Evolutionary conservation across 1,139 yeast genomes (phyloP), one percentile per base, ranked within the genome.

Genomic region (Yamadazyma triangularis): DNA sequence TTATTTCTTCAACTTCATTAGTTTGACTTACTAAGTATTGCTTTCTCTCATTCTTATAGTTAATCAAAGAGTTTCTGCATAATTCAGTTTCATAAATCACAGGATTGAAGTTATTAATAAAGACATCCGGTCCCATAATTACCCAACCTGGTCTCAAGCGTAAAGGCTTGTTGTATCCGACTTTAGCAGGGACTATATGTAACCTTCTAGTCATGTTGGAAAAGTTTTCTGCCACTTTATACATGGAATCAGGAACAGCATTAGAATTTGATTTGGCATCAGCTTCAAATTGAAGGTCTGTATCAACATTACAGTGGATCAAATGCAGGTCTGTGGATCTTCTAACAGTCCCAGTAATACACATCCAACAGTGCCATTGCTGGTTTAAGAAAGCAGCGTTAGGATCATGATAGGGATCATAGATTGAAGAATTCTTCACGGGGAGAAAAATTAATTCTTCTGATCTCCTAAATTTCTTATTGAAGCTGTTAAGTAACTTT

Each of bases 301-400:
- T 88, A 50, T 89, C 95, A 23, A 88, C 77, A 50, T 89, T 89
- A 58, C 97, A 89, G 51, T 89, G 94, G 40, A 89, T 88, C 41
- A 89, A 65, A 51, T 86, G 88, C 16, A 73, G 73, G 56, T 89
- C 96, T 0, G 81, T 78, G 1, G 94, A 77, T 45, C 96, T 71
- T 48, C 96, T 68, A 9, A 89, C 89, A 0, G 96, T 89, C 4
- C 96, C 96, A 3, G 95, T 88, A 34, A 89, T 83, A 44, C 96
- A 91, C 96, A 89, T 86, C 82, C 95, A 84, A 48, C 96, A 89
- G 56, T 89, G 96, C 96, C 96, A 88, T 50, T 83, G 93, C 29
- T 71, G 70, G 31, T 62, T 56, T 29, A 57, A 56, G 38, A 67
- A 60, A 13, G 66, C 47, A 1, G 60, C 53, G 13, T 39, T 11